phyloP scores from a whole-genome alignment of 148 eudicot genomes.

The Mesembryanthemum crystallinum region DNA sequence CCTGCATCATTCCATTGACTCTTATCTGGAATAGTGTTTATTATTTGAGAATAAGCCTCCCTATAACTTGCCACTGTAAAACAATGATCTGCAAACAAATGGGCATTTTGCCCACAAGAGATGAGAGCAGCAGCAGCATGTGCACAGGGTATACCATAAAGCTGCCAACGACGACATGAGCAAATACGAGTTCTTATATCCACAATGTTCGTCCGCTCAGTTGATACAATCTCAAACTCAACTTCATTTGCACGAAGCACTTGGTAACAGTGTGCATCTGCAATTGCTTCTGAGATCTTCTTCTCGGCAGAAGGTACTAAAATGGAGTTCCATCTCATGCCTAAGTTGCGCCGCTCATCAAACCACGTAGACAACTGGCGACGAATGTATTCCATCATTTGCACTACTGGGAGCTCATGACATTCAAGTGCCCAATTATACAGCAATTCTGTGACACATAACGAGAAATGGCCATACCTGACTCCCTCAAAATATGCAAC shows the following conservation, averaged over 20 bases:
- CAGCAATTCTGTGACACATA: conserved; percentile 68
- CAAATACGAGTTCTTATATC: conserved; percentile 77
- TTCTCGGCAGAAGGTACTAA: conserved; percentile 93
- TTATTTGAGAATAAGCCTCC: conserved; percentile 74
- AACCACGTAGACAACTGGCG: conserved; percentile 68
- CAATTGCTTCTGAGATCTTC: conserved; percentile 71
- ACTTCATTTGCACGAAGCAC: conserved; percentile 97
- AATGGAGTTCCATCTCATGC: conserved; percentile 64
- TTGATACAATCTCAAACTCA: conserved; percentile 96
- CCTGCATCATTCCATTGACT: conserved; percentile 63
- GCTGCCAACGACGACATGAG: conserved; percentile 93
- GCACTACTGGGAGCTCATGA: conserved; percentile 90
- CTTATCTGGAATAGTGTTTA: conserved; percentile 71
- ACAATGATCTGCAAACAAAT: conserved; percentile 81
- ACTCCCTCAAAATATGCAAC: conserved; percentile 95
- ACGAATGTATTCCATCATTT: conserved; percentile 93
- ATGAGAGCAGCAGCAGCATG: conserved; percentile 96
- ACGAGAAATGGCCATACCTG: conserved; percentile 85
- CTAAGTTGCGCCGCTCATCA: conserved; percentile 50
- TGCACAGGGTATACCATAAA: conserved; percentile 93
- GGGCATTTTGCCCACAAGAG: conserved; percentile 87
- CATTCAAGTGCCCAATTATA: conserved; percentile 93
- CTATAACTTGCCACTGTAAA: conserved; percentile 79
- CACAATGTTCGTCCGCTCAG: conserved; percentile 91
- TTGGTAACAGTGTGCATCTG: conserved; percentile 86